Percentiles rank a stretch among this genome's conserved stretches.
phyloP scores from a whole-genome alignment of 2,329 filamentous ascomycete genomes.

The Phyllosticta citrichinensis region DNA sequence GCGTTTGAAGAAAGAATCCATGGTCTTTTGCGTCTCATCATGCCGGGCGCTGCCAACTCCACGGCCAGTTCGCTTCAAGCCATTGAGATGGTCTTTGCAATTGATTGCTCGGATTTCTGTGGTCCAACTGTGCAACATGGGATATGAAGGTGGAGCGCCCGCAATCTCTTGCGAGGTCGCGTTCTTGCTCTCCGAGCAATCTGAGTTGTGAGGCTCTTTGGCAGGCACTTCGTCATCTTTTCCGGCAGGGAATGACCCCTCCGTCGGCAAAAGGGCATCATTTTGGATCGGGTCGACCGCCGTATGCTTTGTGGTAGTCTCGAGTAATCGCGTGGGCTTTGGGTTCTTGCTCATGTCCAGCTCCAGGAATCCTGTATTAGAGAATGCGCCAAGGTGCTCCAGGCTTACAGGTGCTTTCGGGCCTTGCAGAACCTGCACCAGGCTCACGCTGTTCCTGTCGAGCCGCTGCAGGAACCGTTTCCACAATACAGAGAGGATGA shows the following conservation, averaged over 20 bases:
- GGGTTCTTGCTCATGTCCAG: constrained; percentile 23
- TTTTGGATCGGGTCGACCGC: not conserved
- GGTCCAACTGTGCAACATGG: constrained; percentile 29
- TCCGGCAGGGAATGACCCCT: not conserved
- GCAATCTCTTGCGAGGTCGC: not conserved
- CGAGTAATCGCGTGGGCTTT: not conserved
- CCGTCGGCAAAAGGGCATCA: not conserved
- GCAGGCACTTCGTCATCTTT: not conserved
- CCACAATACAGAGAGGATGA: constrained; percentile 64
- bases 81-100: constrained; percentile 57
- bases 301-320: not conserved
- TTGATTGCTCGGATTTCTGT: constrained; percentile 55
- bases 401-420: constrained; percentile 30
- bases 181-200: not conserved
- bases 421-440: constrained; percentile 34
- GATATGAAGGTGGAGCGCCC: not conserved
- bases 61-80: constrained; percentile 68
- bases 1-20: constrained; percentile 69
- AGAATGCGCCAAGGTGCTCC: constrained; percentile 50
- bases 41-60: constrained; percentile 71
- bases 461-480: constrained; percentile 50
- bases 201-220: not conserved
- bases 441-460: constrained; percentile 33
- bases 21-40: constrained; percentile 64
- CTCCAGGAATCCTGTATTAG: constrained; percentile 55